These are phyloP conservation scores for Cicer judaicum DNA, from an alignment of 306 rosid species.

Conservation along the genomic window DNA sequence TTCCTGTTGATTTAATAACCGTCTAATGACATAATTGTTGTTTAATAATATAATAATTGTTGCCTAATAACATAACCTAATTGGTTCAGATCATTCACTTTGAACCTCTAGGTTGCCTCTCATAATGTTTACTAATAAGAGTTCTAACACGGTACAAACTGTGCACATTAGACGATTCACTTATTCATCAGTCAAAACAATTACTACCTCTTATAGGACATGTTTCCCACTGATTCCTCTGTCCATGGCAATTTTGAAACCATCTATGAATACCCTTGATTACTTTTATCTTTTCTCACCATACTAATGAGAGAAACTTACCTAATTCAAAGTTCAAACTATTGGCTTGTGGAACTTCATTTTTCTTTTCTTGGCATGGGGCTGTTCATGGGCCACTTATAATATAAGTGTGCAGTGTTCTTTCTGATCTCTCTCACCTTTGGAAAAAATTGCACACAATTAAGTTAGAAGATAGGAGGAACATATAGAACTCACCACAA, in stretches of 20 bases:
- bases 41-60: no score
- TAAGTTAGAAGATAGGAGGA: background rate
- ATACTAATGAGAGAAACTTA: constrained; percentile 10
- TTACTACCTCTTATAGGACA: constrained; percentile 3
- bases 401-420: background rate
- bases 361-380: constrained; percentile 28
- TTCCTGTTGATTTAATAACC: no score
- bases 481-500: background rate
- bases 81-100: no score
- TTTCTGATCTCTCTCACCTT: background rate
- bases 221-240: background rate
- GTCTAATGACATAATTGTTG: no score
- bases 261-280: constrained; percentile 8
- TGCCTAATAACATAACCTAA: no score
- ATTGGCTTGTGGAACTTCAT: constrained; percentile 9
- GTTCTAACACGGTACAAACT: background rate
- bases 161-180: background rate
- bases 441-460: background rate
- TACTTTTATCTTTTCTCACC: background rate
- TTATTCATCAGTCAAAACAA: background rate
- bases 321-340: constrained; percentile 30
- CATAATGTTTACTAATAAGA: no score
- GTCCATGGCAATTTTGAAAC: constrained; percentile 8
- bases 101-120: no score
- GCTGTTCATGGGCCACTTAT: background rate